These are phyloP conservation scores for Oryza australiensis DNA, from an alignment of 176 grass and related monocot species.

Conservation along the genomic window DNA sequence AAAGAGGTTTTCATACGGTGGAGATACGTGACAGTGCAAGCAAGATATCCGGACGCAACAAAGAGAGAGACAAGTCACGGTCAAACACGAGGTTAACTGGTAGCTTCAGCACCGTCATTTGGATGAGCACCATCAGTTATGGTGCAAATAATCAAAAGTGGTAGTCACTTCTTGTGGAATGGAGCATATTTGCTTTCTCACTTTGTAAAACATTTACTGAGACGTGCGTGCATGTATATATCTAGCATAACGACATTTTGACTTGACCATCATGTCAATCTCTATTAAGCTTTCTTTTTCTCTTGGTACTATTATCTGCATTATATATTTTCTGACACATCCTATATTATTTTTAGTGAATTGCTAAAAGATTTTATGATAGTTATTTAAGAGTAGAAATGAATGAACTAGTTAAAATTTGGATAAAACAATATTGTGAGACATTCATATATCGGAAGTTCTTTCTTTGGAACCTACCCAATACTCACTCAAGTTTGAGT, in stretches of 20 bases:
- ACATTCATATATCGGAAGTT: no score
- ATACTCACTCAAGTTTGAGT: no score
- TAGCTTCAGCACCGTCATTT: background rate
- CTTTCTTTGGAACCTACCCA: no score
- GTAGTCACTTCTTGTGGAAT: background rate
- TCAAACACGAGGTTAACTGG: background rate
- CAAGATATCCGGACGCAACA: background rate
- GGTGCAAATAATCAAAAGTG: background rate
- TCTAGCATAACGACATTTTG: background rate
- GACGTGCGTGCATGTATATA: background rate
- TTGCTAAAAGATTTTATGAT: no score
- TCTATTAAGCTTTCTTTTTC: no score
- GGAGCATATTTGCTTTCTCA: background rate
- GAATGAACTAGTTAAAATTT: no score
- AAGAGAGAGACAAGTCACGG: background rate
- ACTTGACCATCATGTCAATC: background rate
- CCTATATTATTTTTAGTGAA: no score
- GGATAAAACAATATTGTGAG: no score
- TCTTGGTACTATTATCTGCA: no score
- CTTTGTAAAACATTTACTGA: background rate
- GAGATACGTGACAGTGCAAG: background rate
- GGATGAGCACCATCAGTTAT: background rate
- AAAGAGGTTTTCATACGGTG: background rate
- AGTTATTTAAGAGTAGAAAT: no score
- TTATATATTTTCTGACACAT: no score